Base-by-base conservation (phyloP, 345 rosid genomes). In the Crucihimalaya himalaica region DNA sequence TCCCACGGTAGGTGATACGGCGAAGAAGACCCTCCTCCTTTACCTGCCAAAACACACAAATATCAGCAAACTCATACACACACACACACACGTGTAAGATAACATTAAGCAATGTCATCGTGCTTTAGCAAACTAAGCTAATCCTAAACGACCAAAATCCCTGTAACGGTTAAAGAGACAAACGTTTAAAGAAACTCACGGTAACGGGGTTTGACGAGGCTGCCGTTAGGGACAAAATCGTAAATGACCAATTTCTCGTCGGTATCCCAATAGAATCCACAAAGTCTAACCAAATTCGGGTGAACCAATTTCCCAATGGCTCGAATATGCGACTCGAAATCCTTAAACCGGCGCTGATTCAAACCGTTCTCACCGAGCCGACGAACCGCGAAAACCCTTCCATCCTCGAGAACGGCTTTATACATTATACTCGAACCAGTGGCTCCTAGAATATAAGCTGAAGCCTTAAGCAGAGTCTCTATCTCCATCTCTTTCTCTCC, bases 371-470 rank as follows among this genome's bases (percentile, higher is more conserved):
- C 95, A 3, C 96, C 90, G 0, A 94, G 81, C 71, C 97, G 75
- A 5, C 98, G 90, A 59, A 94, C 95, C 19, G 97, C 98, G 7
- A 89, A 81, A 28, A 83, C 59, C 2, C 88, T 80, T 3, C 97
- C 90, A 48, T 94, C 95, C 23, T 94, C 93, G 0, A 94, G 88
- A 62, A 94, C 96, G 4, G 95, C 91, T 81, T 91, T 94, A 83
- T 91, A 94, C 93, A 85, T 79, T 63, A 91, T 94, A 71, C 97
- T 91, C 2, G 95, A 87, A 5, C 98, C 98, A 19, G 89, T 87
- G 3, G 97, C 97, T 2, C 97, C 97, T 2, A 94, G 45, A 14
- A 89, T 94, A 68, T 88, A 91, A 25, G 98, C 96, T 0, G 96
- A 88, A 2, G 97, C 96, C 59, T 85, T 86, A 2, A 94, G 95